Percentiles rank a stretch among this genome's conserved stretches.
phyloP scores from a whole-genome alignment of 2,329 filamentous ascomycete species.

The Aspergillus amoenus region DNA sequence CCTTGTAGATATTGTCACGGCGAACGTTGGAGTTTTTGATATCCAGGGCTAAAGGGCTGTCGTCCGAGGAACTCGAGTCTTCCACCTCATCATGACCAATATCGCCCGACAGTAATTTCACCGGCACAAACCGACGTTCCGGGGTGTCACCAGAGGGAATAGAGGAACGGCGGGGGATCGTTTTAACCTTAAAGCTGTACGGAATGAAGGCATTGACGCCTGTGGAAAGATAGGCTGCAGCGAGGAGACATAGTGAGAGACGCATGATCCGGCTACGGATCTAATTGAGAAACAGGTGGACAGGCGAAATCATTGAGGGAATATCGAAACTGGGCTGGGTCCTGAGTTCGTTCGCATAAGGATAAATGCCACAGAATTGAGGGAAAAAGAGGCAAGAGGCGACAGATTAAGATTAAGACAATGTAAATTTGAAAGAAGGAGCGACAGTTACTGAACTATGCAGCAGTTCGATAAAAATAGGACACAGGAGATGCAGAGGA shows the following conservation, averaged over 20 bases:
- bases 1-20: conserved; percentile 51
- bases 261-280: conserved; percentile 32
- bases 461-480: conserved; percentile 7
- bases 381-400: neutral
- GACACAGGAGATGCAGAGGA: conserved; percentile 1
- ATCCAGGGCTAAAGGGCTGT: conserved; percentile 32
- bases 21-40: conserved; percentile 39
- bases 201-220: conserved; percentile 46
- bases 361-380: neutral
- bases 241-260: conserved; percentile 37
- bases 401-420: neutral
- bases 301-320: conserved; percentile 8
- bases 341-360: neutral
- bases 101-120: conserved; percentile 19
- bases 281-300: conserved; percentile 2
- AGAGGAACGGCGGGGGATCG: conserved; percentile 16
- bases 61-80: conserved; percentile 12
- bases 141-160: conserved; percentile 21
- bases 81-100: conserved; percentile 19
- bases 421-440: neutral
- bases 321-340: neutral
- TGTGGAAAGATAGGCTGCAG: conserved; percentile 30
- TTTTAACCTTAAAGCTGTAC: conserved; percentile 30
- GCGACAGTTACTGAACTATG: conserved; percentile 1
- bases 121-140: conserved; percentile 35